A percentile compares a stretch with the other conserved stretches of the same genome.
These are phyloP conservation scores for Chrysoporthe puriensis DNA, from an alignment of 2,329 filamentous ascomycete genomes.

Conservation along the genomic window DNA sequence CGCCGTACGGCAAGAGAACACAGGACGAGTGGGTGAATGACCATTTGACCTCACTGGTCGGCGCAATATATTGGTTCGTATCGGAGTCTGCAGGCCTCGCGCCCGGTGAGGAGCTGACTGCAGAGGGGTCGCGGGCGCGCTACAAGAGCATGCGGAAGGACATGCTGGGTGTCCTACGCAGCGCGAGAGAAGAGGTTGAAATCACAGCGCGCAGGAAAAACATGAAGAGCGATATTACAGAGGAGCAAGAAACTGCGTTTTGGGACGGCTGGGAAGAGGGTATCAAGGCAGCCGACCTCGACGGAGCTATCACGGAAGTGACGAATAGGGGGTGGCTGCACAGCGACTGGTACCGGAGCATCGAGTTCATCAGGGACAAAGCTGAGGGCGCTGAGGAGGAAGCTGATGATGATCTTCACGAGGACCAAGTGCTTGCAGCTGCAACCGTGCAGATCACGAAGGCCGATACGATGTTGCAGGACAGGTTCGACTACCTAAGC, in stretches of 20 bases:
- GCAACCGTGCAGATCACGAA: slow-evolving; percentile 50
- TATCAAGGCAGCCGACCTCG: slow-evolving; percentile 58
- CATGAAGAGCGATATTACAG: slow-evolving; percentile 43
- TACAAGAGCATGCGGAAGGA: slow-evolving; percentile 53
- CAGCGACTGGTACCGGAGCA: slow-evolving; percentile 65
- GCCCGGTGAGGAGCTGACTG: slow-evolving; percentile 32
- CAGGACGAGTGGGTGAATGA: slow-evolving; percentile 53
- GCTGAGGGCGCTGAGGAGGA: slow-evolving; percentile 38
- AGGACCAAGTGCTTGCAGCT: slow-evolving; percentile 30
- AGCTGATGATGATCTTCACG: slow-evolving; percentile 41
- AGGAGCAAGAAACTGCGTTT: slow-evolving; percentile 44
- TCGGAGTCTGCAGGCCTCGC: slow-evolving; percentile 52
- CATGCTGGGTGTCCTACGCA: slow-evolving; percentile 49
- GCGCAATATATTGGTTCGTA: slow-evolving; percentile 64
- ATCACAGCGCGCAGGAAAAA: slow-evolving; percentile 42
- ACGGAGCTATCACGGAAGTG: slow-evolving; percentile 63
- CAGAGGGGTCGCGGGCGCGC: slow-evolving; percentile 37
- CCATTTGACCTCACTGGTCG: slow-evolving; percentile 59
- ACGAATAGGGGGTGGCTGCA: slow-evolving; percentile 60
- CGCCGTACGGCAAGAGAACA: slow-evolving; percentile 47
- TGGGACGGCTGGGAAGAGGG: slow-evolving; percentile 57
- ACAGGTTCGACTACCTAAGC: slow-evolving; percentile 72
- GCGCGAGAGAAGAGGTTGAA: slow-evolving; percentile 42
- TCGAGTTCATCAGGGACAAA: slow-evolving; percentile 56
- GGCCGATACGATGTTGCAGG: slow-evolving; percentile 74